These are phyloP conservation scores for Nakazawaea molendinolei DNA, from an alignment of 805 yeast genomes.

Conservation along the genomic window DNA sequence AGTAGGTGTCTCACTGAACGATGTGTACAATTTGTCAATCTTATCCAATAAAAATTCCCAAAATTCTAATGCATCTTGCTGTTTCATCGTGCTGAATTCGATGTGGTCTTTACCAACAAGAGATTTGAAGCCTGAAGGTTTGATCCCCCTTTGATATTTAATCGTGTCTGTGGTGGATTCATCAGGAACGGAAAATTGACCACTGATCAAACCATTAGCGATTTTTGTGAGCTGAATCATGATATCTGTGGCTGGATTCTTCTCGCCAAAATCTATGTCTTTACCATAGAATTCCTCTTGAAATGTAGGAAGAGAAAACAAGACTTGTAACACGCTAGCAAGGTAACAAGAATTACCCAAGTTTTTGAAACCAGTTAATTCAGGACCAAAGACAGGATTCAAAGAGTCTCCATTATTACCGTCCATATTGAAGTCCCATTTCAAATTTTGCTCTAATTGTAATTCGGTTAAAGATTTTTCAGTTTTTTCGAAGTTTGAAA, in stretches of 20 bases:
- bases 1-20: constrained; percentile 36
- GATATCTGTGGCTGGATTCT: constrained; percentile 57
- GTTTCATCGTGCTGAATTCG: constrained; percentile 82
- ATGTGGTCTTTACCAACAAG: constrained; percentile 71
- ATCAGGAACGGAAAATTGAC: constrained; percentile 63
- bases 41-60: constrained; percentile 59
- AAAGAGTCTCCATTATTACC: constrained; percentile 62
- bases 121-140: constrained; percentile 70
- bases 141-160: constrained; percentile 67
- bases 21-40: constrained; percentile 41
- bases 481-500: constrained; percentile 51
- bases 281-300: constrained; percentile 31
- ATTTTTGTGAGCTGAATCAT: constrained; percentile 73
- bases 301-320: constrained; percentile 42
- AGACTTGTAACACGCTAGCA: constrained; percentile 70
- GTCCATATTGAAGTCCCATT: constrained; percentile 87
- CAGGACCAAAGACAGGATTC: constrained; percentile 64
- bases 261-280: constrained; percentile 15
- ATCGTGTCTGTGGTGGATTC: constrained; percentile 30
- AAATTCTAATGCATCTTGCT: constrained; percentile 95
- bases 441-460: constrained; percentile 86
- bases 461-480: constrained; percentile 86
- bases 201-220: constrained; percentile 72
- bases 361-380: constrained; percentile 78
- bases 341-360: constrained; percentile 92